Base-by-base conservation (phyloP, 2,329 filamentous ascomycete species). In the Apiospora marii region DNA sequence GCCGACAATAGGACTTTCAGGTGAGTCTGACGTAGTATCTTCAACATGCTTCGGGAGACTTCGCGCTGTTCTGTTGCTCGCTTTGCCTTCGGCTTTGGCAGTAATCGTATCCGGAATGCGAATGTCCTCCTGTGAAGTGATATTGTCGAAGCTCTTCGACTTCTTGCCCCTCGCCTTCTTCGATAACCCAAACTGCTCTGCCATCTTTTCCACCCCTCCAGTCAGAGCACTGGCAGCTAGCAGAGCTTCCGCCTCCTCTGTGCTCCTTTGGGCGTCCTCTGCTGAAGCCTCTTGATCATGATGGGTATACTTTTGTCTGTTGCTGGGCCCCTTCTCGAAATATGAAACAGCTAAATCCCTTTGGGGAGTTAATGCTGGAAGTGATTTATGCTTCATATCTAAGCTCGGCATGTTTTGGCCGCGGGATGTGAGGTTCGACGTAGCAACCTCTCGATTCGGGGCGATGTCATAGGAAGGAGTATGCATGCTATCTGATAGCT, bases 91-190 rank as follows among this genome's bases (percentile, higher is more conserved):
- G 49, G 75, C 72, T 44, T 69, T 74, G 58, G 77, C 79, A 68
- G 79, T 75, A 22, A 82, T 49, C 10, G 74, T 74, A 24, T 37
- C 53, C 67, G 67, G 44, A 34, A 22, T 68, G 30, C 43, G 85
- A 76, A 74, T 86, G 84, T 64, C 87, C 82, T 68, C 78, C 78
- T 16, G 80, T 41, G 58, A 72, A 48, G 80, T 77, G 74, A 82
- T 80, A 74, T 83, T 83, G 75, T 86, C 85, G 73, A 83, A 78
- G 67, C 82, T 82, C 64, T 81, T 78, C 73, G 79, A 80, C 69
- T 83, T 81, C 74, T 80, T 82, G 58, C 74, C 79, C 73, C 81
- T 82, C 53, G 77, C 80, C 72, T 81, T 84, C 73, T 80, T 81
- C 6, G 74, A 74, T 30, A 77, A 79, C 27, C 79, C 80, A 74